Evolutionary conservation across 1,284 basidiomycete species (phyloP).

Genomic region (Ganoderma boninense): DNA sequence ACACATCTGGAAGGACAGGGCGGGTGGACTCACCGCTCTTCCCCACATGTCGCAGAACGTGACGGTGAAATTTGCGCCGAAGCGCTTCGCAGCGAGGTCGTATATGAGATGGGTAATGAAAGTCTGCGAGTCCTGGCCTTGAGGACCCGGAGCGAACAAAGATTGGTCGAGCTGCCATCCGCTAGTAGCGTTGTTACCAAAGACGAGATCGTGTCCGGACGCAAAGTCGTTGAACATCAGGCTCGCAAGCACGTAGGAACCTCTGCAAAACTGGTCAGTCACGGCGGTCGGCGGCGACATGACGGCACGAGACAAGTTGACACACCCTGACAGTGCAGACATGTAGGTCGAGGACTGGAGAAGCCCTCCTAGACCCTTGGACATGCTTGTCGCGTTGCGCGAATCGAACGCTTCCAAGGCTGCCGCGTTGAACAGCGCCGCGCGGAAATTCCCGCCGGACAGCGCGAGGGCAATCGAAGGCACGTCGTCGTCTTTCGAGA

Average conservation of each 20-base stretch:
- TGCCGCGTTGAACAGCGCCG: slow-evolving; percentile 14
- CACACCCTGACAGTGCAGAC: slow-evolving; percentile 18
- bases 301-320: not conserved
- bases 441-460: slow-evolving; percentile 19
- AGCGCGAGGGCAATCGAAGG: slow-evolving; percentile 13
- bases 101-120: slow-evolving; percentile 14
- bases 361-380: slow-evolving; percentile 15
- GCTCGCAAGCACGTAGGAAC: slow-evolving; percentile 17
- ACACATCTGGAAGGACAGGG: not conserved
- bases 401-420: slow-evolving; percentile 15
- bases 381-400: slow-evolving; percentile 11
- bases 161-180: slow-evolving; percentile 18
- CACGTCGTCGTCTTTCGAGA: slow-evolving; percentile 2
- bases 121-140: slow-evolving; percentile 8
- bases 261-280: not conserved
- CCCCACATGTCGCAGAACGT: slow-evolving; percentile 22
- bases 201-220: slow-evolving; percentile 10
- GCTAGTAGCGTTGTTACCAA: slow-evolving; percentile 10
- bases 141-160: slow-evolving; percentile 12
- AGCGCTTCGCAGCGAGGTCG: slow-evolving; percentile 19
- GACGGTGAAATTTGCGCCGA: slow-evolving; percentile 15
- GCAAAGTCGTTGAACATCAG: slow-evolving; percentile 21
- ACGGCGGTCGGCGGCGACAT: not conserved
- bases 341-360: slow-evolving; percentile 22
- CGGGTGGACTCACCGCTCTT: not conserved